Conservation (phyloP, 2,329 filamentous ascomycete species). For the Aureobasidium sp. region DNA sequence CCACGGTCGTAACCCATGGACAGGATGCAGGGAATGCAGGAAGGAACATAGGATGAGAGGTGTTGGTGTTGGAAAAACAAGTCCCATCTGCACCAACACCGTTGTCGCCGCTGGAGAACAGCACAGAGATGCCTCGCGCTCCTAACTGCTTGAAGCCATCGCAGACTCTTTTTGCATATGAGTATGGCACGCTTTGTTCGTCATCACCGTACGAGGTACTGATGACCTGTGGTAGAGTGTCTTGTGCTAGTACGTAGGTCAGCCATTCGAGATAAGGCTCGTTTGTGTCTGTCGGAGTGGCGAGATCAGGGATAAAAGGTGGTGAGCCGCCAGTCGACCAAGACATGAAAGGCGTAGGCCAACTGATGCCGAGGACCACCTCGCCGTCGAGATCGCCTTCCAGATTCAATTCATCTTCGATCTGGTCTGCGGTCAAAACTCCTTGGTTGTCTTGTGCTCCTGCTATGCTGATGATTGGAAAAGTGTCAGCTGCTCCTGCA, state of each 20-base stretch:
- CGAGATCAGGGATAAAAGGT: conserved; percentile 45
- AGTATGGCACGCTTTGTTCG: conserved; percentile 53
- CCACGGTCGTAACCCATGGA: conserved; percentile 41
- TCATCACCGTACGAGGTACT: conserved; percentile 58
- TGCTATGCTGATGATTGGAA: conserved; percentile 28
- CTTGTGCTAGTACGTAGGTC: conserved; percentile 48
- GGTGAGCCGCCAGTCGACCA: conserved; percentile 55
- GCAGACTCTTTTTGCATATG: conserved; percentile 56
- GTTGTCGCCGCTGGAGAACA: conserved; percentile 56
- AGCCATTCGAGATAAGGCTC: conserved; percentile 61
- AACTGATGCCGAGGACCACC: conserved; percentile 50
- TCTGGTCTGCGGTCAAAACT: neutral
- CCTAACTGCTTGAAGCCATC: conserved; percentile 58
- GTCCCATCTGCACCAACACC: conserved; percentile 45
- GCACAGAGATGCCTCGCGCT: conserved; percentile 54
- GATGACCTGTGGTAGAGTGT: conserved; percentile 54
- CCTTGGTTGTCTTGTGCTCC: conserved; percentile 15
- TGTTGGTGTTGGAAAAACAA: conserved; percentile 34
- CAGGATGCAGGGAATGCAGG: conserved; percentile 42
- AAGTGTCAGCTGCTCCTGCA: conserved; percentile 44
- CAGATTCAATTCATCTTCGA: conserved; percentile 28
- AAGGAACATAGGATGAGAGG: conserved; percentile 38
- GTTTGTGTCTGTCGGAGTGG: conserved; percentile 48
- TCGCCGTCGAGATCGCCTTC: conserved; percentile 62
- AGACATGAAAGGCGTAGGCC: conserved; percentile 48